Base-by-base conservation (phyloP, 768 basidiomycete genomes). In the Macrolepiota albuminosa region DNA sequence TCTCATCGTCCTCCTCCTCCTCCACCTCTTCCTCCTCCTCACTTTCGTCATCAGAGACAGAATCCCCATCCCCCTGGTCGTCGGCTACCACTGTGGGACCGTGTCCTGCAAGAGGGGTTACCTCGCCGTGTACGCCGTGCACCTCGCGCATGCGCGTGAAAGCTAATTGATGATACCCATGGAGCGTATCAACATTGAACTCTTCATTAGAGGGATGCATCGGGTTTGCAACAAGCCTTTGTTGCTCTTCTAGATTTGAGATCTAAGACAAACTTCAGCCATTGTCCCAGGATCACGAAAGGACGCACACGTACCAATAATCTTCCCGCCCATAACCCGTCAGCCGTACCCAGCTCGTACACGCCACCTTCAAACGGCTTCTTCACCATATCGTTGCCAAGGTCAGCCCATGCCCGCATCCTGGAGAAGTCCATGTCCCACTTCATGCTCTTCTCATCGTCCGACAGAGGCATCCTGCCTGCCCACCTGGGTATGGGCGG, bases 121-220 rank as follows among this genome's bases (percentile, higher is more conserved):
- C 36, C 21, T 64, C 61, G 45, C 63, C 68, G 56, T 59, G 58
- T n/a, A 74, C 70, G 58, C 62, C 67, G 21, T 81, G 78, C 47
- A 82, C 83, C 67, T 89, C 88, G 39, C 73, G 70, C 37, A 88
- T 70, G 21, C 83, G 78, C 75, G 89, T 77, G 66, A 79, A 87
- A 5, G 53, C 40, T 16, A 54, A 31, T n/a, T 54, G 51, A 7
- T 53, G 58, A n/a, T 37, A 59, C 9, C 52, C 43, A 18, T 45
- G n/a, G 1, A 60, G 29, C 11, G 24, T 43, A 10, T 60, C 54
- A 10, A 37, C 47, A 13, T 58, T 71, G 58, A 79, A 76, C 1
- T 62, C 42, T 2, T 66, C 55, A 4, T 74, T 68, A 0, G 57
- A 66, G 60, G 59, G 58, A 6, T 34, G 69, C 57, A 45, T 62